A percentile compares a stretch with the other conserved stretches of the same genome.
These are phyloP conservation scores for Baudoinia panamericana DNA, from an alignment of 495 filamentous ascomycete species.

Conservation along the genomic window DNA sequence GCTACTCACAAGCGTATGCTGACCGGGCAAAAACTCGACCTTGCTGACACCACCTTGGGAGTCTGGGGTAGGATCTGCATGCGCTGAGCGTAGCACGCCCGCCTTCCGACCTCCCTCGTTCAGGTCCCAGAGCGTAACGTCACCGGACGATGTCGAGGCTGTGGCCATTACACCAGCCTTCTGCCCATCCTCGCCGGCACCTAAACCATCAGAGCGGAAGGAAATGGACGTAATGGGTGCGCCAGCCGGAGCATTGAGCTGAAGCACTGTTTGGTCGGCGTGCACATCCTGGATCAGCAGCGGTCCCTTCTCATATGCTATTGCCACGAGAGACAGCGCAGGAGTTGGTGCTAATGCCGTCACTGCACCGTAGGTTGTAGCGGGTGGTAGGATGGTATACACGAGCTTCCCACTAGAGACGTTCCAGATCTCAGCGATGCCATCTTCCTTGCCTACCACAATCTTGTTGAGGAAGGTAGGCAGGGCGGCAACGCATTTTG, in stretches of 20 bases:
- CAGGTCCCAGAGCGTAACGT: slow-evolving; percentile 92
- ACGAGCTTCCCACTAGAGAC: slow-evolving; percentile 78
- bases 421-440: slow-evolving; percentile 96
- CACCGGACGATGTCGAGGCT: slow-evolving; percentile 53
- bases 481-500: slow-evolving; percentile 64
- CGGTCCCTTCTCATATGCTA: slow-evolving; percentile 68
- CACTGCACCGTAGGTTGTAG: slow-evolving; percentile 53
- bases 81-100: slow-evolving; percentile 71
- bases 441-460: slow-evolving; percentile 71
- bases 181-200: slow-evolving; percentile 76
- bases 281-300: slow-evolving; percentile 70
- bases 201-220: slow-evolving; percentile 82
- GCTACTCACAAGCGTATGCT: slow-evolving; percentile 77
- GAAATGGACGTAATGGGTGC: slow-evolving; percentile 62
- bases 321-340: slow-evolving; percentile 70
- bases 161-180: slow-evolving; percentile 79
- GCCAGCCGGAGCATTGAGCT: slow-evolving; percentile 42
- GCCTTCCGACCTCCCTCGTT: slow-evolving; percentile 71
- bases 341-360: slow-evolving; percentile 73
- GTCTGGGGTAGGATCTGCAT: slow-evolving; percentile 49
- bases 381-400: slow-evolving; percentile 64
- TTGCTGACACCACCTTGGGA: slow-evolving; percentile 48
- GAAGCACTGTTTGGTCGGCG: slow-evolving; percentile 54
- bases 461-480: slow-evolving; percentile 94
- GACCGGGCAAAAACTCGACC: slow-evolving; percentile 80